phyloP scores from a whole-genome alignment of 257 asterid species.

The Penstemon newberryi region DNA sequence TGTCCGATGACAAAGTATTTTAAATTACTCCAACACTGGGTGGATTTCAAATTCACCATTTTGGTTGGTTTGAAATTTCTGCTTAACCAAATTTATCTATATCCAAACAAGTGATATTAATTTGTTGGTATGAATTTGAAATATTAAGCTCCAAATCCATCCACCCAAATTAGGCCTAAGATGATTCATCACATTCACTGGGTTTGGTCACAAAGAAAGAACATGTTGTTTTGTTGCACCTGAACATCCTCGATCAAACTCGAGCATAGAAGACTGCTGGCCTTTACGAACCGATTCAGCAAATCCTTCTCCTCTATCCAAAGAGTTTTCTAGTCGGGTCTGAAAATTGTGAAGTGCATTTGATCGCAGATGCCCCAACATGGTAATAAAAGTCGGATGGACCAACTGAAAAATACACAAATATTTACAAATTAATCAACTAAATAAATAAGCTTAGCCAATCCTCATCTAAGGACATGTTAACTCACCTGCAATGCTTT shows the following conservation, averaged over 20 bases:
- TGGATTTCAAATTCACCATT: too few relatives aligned
- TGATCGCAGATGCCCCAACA: slow-evolving; percentile 54
- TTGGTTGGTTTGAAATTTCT: too few relatives aligned
- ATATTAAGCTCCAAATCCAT: too few relatives aligned
- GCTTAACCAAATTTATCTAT: too few relatives aligned
- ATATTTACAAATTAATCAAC: slow-evolving; percentile 14
- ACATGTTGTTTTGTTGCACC: slow-evolving; percentile 37
- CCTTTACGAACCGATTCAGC: slow-evolving; percentile 50
- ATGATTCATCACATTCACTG: too few relatives aligned
- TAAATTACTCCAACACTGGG: too few relatives aligned
- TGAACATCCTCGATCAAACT: slow-evolving; percentile 59
- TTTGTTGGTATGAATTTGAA: too few relatives aligned
- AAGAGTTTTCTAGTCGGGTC: slow-evolving; percentile 36
- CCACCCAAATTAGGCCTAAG: too few relatives aligned
- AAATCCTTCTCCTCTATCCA: slow-evolving; percentile 52
- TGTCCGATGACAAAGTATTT: too few relatives aligned
- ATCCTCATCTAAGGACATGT: background rate
- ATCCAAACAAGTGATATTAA: too few relatives aligned
- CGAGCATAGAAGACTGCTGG: slow-evolving; percentile 37
- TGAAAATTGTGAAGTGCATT: slow-evolving; percentile 44
- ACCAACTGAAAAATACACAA: slow-evolving; percentile 42
- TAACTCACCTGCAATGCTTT: slow-evolving; percentile 47
- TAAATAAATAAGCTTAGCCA: background rate
- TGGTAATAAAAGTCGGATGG: slow-evolving; percentile 45
- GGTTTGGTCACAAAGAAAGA: too few relatives aligned